phyloP scores from a whole-genome alignment of 2,329 filamentous ascomycete species.

The Piedraia hortae region DNA sequence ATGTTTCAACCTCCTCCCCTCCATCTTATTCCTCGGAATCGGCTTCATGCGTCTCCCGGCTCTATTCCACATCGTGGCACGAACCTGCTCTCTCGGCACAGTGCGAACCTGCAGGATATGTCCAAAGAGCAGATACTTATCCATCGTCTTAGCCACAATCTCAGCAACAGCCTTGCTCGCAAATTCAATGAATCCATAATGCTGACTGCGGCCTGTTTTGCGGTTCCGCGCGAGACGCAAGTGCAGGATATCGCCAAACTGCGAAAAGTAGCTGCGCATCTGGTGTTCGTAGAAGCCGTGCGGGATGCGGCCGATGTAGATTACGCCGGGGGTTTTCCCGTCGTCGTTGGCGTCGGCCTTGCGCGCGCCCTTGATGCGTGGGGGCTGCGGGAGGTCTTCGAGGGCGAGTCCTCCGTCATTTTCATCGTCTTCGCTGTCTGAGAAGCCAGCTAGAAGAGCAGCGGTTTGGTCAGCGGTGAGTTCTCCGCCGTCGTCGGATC shows the following conservation, averaged over 20 bases:
- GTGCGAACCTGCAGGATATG: constrained; percentile 75
- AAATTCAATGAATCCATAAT: constrained; percentile 91
- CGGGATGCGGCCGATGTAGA: constrained; percentile 76
- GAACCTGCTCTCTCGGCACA: constrained; percentile 48
- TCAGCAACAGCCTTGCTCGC: constrained; percentile 48
- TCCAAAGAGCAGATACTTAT: constrained; percentile 87
- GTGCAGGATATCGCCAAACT: constrained; percentile 60
- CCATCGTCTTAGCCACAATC: constrained; percentile 85
- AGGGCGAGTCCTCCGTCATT: constrained; percentile 14
- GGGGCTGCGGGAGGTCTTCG: constrained; percentile 12
- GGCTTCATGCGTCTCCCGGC: constrained; percentile 40
- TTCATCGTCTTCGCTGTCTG: constrained; percentile 18
- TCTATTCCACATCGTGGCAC: constrained; percentile 64
- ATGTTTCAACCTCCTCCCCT: constrained; percentile 44
- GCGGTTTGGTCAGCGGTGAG: constrained; percentile 21
- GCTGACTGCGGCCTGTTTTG: constrained; percentile 70
- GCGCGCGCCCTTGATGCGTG: constrained; percentile 17
- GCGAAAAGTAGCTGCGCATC: constrained; percentile 77
- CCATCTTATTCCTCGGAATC: constrained; percentile 71
- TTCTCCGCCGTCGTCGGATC: constrained; percentile 9
- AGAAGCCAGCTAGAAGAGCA: constrained; percentile 24
- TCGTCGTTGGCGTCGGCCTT: constrained; percentile 20
- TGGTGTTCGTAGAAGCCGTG: constrained; percentile 95
- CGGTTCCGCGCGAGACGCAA: constrained; percentile 76
- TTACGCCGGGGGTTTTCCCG: constrained; percentile 38